Percentiles rank a stretch among this genome's conserved stretches.
Conservation (phyloP, 2,329 filamentous ascomycete genomes). For the Blastomyces parvus region DNA sequence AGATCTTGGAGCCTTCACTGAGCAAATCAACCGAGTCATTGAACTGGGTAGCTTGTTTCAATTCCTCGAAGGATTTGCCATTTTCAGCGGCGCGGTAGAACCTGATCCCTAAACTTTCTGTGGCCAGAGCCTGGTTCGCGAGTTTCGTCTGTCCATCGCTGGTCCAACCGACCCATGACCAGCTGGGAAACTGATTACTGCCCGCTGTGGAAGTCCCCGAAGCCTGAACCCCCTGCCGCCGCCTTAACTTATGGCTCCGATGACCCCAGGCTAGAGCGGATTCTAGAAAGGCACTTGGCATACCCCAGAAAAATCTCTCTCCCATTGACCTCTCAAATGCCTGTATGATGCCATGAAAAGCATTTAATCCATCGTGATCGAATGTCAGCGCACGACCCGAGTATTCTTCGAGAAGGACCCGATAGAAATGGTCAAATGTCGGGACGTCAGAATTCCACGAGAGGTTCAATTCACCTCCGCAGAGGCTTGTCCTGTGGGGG, state of each 20-base stretch:
- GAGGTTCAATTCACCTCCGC: constrained; percentile 1
- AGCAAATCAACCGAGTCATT: neutral
- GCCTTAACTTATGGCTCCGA: neutral
- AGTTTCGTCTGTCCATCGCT: neutral
- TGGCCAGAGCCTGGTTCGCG: neutral
- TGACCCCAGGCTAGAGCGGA: neutral
- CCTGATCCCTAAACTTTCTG: neutral
- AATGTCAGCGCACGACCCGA: neutral
- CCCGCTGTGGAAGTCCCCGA: neutral
- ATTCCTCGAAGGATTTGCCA: neutral
- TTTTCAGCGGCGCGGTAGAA: neutral
- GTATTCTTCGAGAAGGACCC: neutral
- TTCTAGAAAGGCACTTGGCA: neutral
- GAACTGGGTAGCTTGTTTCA: neutral
- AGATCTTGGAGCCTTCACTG: neutral
- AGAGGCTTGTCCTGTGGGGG: neutral
- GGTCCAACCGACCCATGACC: constrained; percentile 1
- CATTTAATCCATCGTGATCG: neutral
- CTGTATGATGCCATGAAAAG: constrained; percentile 1
- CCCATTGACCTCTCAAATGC: constrained; percentile 1
- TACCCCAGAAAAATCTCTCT: neutral
- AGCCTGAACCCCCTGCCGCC: neutral
- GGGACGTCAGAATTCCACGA: constrained; percentile 1
- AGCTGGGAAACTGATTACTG: neutral
- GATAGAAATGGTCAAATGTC: constrained; percentile 2